phyloP scores from a whole-genome alignment of 495 filamentous ascomycete genomes.

The Tuber indicum region DNA sequence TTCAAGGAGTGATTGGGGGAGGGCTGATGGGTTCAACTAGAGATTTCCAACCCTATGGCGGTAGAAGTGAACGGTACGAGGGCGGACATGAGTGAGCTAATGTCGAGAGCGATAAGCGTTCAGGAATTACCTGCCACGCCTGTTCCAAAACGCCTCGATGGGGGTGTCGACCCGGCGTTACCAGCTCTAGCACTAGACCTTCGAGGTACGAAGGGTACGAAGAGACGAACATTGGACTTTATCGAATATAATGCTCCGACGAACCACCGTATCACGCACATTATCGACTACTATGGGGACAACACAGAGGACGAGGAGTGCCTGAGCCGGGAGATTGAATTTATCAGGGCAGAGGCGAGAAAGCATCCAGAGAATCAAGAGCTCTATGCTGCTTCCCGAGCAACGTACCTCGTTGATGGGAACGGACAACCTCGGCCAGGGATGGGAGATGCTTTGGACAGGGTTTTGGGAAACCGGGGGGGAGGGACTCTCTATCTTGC shows the following conservation, averaged over 20 bases:
- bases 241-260: conserved; percentile 10
- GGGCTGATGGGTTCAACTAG: neutral
- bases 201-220: conserved; percentile 1
- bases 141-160: conserved; percentile 14
- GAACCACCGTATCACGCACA: conserved; percentile 15
- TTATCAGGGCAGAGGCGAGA: conserved; percentile 16
- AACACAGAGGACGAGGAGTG: conserved; percentile 12
- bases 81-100: conserved; percentile 8
- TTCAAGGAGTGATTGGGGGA: neutral
- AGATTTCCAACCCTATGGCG: conserved; percentile 11
- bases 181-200: conserved; percentile 11
- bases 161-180: conserved; percentile 11
- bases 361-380: conserved; percentile 18
- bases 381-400: conserved; percentile 10
- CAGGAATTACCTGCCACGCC: conserved; percentile 12
- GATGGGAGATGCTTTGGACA: conserved; percentile 15
- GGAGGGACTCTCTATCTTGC: conserved; percentile 5
- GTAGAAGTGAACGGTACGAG: conserved; percentile 14
- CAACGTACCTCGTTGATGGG: conserved; percentile 15
- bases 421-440: conserved; percentile 13
- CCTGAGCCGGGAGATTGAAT: conserved; percentile 8
- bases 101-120: conserved; percentile 7
- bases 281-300: conserved; percentile 23
- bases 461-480: conserved; percentile 8
- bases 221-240: conserved; percentile 11